These are phyloP conservation scores for Onygenales sp. DNA, from an alignment of 2,329 filamentous ascomycete species.

Conservation along the genomic window DNA sequence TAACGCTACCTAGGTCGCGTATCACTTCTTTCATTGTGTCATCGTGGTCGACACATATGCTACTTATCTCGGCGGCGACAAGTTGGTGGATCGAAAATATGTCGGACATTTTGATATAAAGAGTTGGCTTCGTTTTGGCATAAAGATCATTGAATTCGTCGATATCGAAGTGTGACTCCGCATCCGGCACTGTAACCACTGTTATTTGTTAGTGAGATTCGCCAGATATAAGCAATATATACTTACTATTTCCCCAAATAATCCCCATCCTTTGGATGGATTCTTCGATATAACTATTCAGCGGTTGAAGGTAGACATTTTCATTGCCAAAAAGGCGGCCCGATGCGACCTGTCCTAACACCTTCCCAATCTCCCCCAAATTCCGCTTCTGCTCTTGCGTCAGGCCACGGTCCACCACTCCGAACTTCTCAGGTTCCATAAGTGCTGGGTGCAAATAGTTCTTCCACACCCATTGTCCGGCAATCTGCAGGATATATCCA, in stretches of 20 bases:
- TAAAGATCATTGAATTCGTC: conserved; percentile 98
- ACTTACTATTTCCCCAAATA: conserved; percentile 58
- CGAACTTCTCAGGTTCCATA: conserved; percentile 81
- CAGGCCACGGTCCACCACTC: conserved; percentile 80
- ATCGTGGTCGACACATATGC: conserved; percentile 69
- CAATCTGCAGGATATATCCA: conserved; percentile 68
- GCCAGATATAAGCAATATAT: neutral
- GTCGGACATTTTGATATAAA: conserved; percentile 99
- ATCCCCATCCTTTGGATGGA: conserved; percentile 70
- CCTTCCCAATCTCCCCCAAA: conserved; percentile 79
- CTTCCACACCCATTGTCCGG: conserved; percentile 88
- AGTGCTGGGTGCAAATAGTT: conserved; percentile 87
- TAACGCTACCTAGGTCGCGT: conserved; percentile 87
- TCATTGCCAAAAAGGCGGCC: conserved; percentile 86
- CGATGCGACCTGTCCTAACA: conserved; percentile 79
- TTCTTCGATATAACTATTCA: conserved; percentile 84
- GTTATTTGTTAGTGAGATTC: conserved; percentile 23
- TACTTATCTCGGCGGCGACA: conserved; percentile 66
- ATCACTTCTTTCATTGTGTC: conserved; percentile 86
- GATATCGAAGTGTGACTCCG: conserved; percentile 90
- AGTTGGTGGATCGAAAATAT: conserved; percentile 94
- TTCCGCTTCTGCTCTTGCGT: conserved; percentile 91
- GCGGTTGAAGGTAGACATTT: conserved; percentile 87
- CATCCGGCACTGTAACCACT: conserved; percentile 76
- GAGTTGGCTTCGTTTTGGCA: conserved; percentile 86